These are phyloP conservation scores for Sporothrix mexicana DNA, from an alignment of 2,329 filamentous ascomycete species.

Conservation along the genomic window DNA sequence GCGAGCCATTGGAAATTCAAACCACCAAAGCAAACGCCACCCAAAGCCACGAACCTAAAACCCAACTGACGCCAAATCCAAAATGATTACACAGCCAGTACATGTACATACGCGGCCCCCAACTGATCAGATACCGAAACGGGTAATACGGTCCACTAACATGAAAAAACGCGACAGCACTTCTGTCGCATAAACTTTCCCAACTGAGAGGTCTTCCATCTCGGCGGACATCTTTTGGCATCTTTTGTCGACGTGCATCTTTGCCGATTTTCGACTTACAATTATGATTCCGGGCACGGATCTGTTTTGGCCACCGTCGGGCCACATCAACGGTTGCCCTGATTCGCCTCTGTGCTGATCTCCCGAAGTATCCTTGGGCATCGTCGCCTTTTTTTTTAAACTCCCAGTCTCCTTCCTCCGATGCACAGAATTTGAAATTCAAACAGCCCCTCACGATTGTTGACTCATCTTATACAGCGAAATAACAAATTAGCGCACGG, in stretches of 20 bases:
- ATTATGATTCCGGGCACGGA: neutral
- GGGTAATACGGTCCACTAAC: constrained; percentile 11
- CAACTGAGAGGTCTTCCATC: neutral
- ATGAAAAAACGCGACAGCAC: neutral
- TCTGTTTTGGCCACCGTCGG: neutral
- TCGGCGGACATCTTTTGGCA: neutral
- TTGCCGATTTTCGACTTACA: neutral
- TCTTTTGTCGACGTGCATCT: neutral
- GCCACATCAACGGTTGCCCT: neutral
- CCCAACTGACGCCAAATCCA: too few relatives aligned
- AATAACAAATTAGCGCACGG: neutral
- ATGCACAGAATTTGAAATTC: too few relatives aligned
- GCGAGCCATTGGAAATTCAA: neutral
- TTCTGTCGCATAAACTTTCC: neutral
- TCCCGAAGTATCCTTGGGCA: too few relatives aligned
- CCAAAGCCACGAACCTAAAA: neutral
- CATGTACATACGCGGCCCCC: too few relatives aligned
- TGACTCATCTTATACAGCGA: neutral
- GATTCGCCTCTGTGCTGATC: neutral
- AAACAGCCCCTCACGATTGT: neutral
- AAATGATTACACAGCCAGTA: constrained; percentile 8
- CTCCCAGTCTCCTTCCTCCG: neutral
- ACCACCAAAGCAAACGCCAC: neutral
- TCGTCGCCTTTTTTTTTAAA: neutral
- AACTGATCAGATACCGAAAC: neutral